Evolutionary conservation across 495 filamentous ascomycete species (phyloP), one percentile per base, ranked within the genome.

Genomic region (Recurvomyces mirabilis): DNA sequence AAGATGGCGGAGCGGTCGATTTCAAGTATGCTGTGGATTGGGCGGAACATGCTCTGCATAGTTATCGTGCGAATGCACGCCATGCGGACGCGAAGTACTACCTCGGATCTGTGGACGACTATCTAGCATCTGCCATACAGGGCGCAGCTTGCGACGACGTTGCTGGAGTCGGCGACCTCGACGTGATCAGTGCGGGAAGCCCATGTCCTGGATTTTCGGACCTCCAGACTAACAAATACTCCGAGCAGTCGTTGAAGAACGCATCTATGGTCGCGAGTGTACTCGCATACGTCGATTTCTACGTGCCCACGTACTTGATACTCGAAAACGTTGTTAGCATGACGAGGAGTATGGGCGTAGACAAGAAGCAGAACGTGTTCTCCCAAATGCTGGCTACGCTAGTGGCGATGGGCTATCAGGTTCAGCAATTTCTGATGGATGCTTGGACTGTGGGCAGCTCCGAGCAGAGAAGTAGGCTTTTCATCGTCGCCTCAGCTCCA

Each of bases 131-230:
- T 40, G 76, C 77, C 0, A 54, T 86, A 25, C 38, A 60, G 14
- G 78, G 75, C 0, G 64, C 69, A 22, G 63, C 55, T 3, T 49
- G 60, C 3, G 39, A 38, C 9, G 25, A 53, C 19, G 62, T 81
- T n/a, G 72, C 79, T 1, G 39, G 40, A 15, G 67, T 71, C 21
- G 78, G 78, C 3, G 69, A 77, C 13, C 71, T 87, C 12, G 72
- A 81, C 1, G 72, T 81, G 29, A 75, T 86, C n/a, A 67, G 72
- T 28, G 83, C 75, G 11, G 83, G 83, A 0, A 79, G 70, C 45
- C 83, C 83, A 0, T 88, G 83, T 51, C 81, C 76, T 28, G 84
- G 79, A 0, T 87, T 82, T 56, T 82, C 80, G 1, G 38, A 51
- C 0, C 56, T 78, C 0, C 84, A 85, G n/a, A 22, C 29, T 0